Evolutionary conservation across 2,329 filamentous ascomycete species (phyloP), one percentile per base, ranked within the genome.

Genomic region (Arthroderma uncinatum): DNA sequence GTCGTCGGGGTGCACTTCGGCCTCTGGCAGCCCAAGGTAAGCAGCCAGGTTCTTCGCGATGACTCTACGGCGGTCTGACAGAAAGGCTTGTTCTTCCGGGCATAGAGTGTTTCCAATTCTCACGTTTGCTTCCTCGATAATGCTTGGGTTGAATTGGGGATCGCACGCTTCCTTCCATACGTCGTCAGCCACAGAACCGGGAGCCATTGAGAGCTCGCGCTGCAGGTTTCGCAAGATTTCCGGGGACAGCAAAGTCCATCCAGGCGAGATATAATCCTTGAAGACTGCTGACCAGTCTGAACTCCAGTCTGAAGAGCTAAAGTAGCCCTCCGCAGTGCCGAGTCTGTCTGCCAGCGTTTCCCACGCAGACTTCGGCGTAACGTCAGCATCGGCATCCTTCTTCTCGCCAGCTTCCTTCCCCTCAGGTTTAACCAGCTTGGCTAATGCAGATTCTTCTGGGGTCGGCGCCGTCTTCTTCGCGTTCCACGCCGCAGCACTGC

Each of bases 101-200:
- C 93, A 96, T 1, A 98, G 78, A 6, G 88, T 83, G 16, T 82
- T 75, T 0, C 91, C 93, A 2, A 97, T 83, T 21, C 93, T 82
- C 1, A 98, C 93, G 19, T 76, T 78, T 16, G 92, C 91, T 40
- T 89, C 82, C 74, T 86, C 89, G 33, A 82, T 75, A 58, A 97
- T 94, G 68, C 98, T 93, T 0, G 92, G 92, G 64, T 97, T 89
- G 61, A 87, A 77, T 52, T 82, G 77, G 0, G 90, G 83, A 67
- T 97, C 88, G 58, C 90, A 87, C 0, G 93, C 89, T 65, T 97
- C 92, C 62, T 79, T 78, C 93, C 93, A 97, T 58, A 98, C 93
- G 63, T 96, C 88, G 66, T 94, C 86, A 10, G 92, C 89, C 42
- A 98, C 75, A 0, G 90, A 95, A 1, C 90, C 92, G 0, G 89